Evolutionary conservation across 2,329 filamentous ascomycete genomes (phyloP).

Genomic region (Claviceps humidiphila): DNA sequence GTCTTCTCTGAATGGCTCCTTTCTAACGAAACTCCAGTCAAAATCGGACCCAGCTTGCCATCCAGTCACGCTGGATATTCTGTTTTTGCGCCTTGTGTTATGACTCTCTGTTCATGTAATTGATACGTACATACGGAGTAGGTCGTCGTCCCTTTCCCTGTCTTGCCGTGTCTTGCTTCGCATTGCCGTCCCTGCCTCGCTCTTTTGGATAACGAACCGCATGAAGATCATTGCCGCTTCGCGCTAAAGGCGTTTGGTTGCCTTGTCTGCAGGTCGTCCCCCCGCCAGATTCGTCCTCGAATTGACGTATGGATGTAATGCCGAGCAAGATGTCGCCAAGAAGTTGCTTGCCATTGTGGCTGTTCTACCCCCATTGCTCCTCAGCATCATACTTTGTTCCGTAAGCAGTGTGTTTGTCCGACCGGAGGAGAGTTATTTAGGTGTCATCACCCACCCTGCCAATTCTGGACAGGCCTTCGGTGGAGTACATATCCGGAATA

Average conservation of each 20-base stretch:
- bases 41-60: background rate
- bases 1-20: conserved; percentile 1
- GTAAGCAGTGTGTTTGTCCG: background rate
- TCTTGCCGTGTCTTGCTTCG: background rate
- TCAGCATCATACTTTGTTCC: background rate
- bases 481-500: background rate
- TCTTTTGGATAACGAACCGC: background rate
- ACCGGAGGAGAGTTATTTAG: background rate
- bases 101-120: too few species aligned
- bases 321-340: too few species aligned
- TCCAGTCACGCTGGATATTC: background rate
- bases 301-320: background rate
- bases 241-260: background rate
- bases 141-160: background rate
- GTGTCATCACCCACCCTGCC: background rate
- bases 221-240: background rate
- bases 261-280: background rate
- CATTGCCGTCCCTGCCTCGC: background rate
- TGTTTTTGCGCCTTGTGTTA: too few species aligned
- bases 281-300: background rate
- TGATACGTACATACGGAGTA: too few species aligned
- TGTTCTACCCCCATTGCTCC: background rate
- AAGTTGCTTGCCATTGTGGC: background rate
- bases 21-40: conserved; percentile 1
- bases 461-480: background rate